Percentiles rank a stretch among this genome's conserved stretches.
Evolutionary conservation across 768 basidiomycete genomes (phyloP).

Genomic region (Auricularia sp.): DNA sequence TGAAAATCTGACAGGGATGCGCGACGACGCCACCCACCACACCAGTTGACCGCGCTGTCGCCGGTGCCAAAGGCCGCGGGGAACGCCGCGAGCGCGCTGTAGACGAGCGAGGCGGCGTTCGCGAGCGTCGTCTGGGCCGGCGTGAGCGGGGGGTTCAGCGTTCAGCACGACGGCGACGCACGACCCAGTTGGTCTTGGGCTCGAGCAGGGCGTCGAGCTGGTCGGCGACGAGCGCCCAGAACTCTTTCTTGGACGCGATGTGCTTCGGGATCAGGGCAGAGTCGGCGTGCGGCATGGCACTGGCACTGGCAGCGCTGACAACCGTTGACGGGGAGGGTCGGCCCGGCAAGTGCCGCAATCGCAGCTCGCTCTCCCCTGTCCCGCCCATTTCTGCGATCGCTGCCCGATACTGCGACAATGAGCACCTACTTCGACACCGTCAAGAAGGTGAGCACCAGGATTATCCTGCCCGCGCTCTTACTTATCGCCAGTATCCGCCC

Average conservation of each 20-base stretch:
- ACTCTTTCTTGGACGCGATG: slow-evolving; percentile 62
- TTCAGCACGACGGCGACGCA: neutral
- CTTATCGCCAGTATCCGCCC: neutral
- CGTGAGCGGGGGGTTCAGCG: slow-evolving; percentile 1
- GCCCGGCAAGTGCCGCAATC: neutral
- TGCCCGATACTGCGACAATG: slow-evolving; percentile 33
- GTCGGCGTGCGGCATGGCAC: slow-evolving; percentile 74
- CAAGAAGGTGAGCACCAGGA: slow-evolving; percentile 23
- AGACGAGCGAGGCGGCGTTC: slow-evolving; percentile 75
- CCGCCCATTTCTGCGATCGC: neutral
- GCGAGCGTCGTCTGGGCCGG: slow-evolving; percentile 66
- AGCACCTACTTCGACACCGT: slow-evolving; percentile 60
- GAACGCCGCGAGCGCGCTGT: slow-evolving; percentile 65
- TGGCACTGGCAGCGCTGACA: neutral
- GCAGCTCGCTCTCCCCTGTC: neutral
- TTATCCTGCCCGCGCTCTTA: neutral
- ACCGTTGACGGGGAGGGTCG: neutral
- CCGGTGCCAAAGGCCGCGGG: slow-evolving; percentile 50
- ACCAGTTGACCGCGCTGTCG: slow-evolving; percentile 79
- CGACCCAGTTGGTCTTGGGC: slow-evolving; percentile 70
- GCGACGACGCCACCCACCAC: slow-evolving; percentile 47
- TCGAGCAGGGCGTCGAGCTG: slow-evolving; percentile 56
- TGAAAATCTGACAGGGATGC: neutral
- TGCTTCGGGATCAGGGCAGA: slow-evolving; percentile 59
- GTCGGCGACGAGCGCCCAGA: slow-evolving; percentile 66